Conservation (phyloP, 371 early-diverging fungal species). For the Smittium culicis region DNA sequence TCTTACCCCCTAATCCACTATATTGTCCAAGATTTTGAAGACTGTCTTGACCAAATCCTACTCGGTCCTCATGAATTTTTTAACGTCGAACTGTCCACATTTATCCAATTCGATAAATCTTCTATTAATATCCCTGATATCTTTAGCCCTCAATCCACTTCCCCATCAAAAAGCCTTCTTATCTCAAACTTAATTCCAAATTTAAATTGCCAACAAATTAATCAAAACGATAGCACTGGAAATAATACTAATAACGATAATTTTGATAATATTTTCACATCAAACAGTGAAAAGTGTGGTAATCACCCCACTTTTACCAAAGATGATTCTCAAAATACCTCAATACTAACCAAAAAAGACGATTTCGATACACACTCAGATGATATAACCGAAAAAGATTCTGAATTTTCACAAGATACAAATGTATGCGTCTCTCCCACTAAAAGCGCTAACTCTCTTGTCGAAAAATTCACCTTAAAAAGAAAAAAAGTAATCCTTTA, state of each 20-base stretch:
- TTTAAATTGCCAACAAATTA: too few relatives aligned
- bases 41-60: conserved; percentile 57
- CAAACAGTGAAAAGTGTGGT: too few relatives aligned
- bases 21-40: conserved; percentile 68
- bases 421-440: too few relatives aligned
- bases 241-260: too few relatives aligned
- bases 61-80: conserved; percentile 59
- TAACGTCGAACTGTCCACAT: conserved; percentile 58
- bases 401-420: neutral
- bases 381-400: neutral
- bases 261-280: too few relatives aligned
- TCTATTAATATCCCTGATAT: too few relatives aligned
- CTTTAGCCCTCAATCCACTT: too few relatives aligned
- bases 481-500: conserved; percentile 1
- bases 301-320: too few relatives aligned
- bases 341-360: too few relatives aligned
- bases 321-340: too few relatives aligned
- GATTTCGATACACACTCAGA: neutral
- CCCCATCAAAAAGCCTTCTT: neutral
- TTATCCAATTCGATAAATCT: conserved; percentile 17
- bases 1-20: conserved; percentile 73
- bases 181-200: too few relatives aligned
- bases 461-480: neutral
- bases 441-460: neutral
- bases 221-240: too few relatives aligned